A percentile compares a stretch with the other conserved stretches of the same genome.
Conservation (phyloP, 2,329 filamentous ascomycete species). For the Trichoderma aggressivum region DNA sequence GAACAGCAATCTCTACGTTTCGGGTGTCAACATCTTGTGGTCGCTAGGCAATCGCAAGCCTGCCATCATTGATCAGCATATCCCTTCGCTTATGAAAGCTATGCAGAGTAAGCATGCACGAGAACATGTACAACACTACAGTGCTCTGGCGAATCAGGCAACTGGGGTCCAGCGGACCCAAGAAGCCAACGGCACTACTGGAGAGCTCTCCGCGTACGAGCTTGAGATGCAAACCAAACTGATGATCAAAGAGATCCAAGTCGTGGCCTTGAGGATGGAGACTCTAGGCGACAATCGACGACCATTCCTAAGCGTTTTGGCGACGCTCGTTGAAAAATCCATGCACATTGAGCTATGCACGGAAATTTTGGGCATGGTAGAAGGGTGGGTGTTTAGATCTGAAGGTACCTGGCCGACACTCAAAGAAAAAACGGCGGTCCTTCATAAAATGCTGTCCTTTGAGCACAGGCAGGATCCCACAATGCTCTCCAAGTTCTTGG, state of each 20-base stretch:
- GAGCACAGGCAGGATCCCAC: constrained; percentile 79
- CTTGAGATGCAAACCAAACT: constrained; percentile 84
- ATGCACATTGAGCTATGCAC: constrained; percentile 81
- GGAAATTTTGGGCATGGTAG: constrained; percentile 91
- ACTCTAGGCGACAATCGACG: constrained; percentile 84
- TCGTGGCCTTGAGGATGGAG: constrained; percentile 89
- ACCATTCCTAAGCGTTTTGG: constrained; percentile 91
- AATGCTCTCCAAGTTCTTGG: constrained; percentile 87
- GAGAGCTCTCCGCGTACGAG: constrained; percentile 69
- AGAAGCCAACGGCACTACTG: constrained; percentile 51
- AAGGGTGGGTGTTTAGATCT: constrained; percentile 92
- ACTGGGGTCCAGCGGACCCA: constrained; percentile 44
- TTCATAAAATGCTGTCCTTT: constrained; percentile 99
- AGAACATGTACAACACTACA: constrained; percentile 82
- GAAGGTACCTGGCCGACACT: constrained; percentile 94
- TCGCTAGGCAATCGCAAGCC: constrained; percentile 82
- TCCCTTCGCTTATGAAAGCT: constrained; percentile 84
- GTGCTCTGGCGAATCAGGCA: constrained; percentile 53
- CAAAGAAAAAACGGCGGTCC: constrained; percentile 96
- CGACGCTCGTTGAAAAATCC: constrained; percentile 92
- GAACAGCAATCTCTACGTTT: constrained; percentile 74
- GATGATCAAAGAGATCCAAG: constrained; percentile 92
- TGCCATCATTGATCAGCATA: constrained; percentile 84
- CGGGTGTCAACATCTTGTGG: constrained; percentile 91
- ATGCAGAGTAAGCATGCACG: constrained; percentile 88